These are phyloP conservation scores for Apiospora arundinis DNA, from an alignment of 2,329 filamentous ascomycete species.

Conservation along the genomic window DNA sequence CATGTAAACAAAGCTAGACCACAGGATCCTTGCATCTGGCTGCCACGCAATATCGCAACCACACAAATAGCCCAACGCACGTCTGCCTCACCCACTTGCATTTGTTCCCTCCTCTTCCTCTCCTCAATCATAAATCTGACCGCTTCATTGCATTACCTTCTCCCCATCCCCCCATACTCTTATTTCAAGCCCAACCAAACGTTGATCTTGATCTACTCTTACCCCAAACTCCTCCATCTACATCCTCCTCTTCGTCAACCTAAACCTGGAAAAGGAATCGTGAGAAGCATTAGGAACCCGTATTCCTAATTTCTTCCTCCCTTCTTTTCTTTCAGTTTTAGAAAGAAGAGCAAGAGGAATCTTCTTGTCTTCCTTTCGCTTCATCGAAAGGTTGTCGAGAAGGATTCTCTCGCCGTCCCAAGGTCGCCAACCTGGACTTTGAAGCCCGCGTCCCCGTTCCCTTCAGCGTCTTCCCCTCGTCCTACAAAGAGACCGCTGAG, in stretches of 20 bases:
- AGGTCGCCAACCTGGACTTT: conserved; percentile 99
- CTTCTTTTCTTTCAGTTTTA: conserved; percentile 49
- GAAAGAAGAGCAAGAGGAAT: conserved; percentile 69
- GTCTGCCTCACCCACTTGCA: conserved; percentile 20
- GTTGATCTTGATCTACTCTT: conserved; percentile 11
- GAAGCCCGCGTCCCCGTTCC: conserved; percentile 98
- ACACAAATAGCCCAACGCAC: conserved; percentile 23
- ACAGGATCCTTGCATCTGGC: conserved; percentile 25
- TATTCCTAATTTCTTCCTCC: conserved; percentile 46
- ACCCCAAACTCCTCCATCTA: conserved; percentile 18
- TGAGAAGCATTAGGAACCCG: conserved; percentile 42
- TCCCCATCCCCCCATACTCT: conserved; percentile 23
- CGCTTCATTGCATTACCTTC: conserved; percentile 17
- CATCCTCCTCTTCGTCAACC: conserved; percentile 36
- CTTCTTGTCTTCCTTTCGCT: conserved; percentile 71
- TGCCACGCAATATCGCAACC: conserved; percentile 26
- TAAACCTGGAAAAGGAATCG: conserved; percentile 37
- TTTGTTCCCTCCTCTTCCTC: conserved; percentile 19
- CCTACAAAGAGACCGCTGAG: conserved; percentile 78
- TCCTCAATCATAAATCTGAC: conserved; percentile 19
- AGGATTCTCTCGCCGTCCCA: conserved; percentile 55
- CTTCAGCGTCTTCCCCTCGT: conserved; percentile 99
- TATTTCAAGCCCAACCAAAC: conserved; percentile 17
- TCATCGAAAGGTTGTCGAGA: conserved; percentile 51
- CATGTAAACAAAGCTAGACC: conserved; percentile 27